Evolutionary conservation across 2,329 filamentous ascomycete species (phyloP), one percentile per base, ranked within the genome.

Genomic region (Colletotrichum abscissum): DNA sequence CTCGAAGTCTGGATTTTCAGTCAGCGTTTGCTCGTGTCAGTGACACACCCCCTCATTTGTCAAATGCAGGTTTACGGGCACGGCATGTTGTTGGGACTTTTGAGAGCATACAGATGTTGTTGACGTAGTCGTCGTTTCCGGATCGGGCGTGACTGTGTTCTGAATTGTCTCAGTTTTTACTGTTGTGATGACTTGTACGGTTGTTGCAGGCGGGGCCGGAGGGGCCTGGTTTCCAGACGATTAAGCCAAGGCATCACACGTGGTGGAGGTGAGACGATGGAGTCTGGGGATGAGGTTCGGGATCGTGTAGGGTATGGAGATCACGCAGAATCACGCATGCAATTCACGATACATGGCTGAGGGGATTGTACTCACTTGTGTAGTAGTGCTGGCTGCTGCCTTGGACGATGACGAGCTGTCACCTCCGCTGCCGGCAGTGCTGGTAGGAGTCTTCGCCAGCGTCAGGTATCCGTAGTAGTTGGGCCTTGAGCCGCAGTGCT

Each of bases 381-480:
- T 79, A 79, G 81, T 58, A 67, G 74, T 66, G 1, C 75, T 49
- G 11, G 72, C 68, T 67, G 77, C 74, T 62, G 75, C 28, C 24
- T 55, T 57, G 22, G 70, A 63, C 38, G 79, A 72, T 24, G 74
- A 72, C 24, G 74, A 73, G 56, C 63, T 73, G 63, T 19, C 76
- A 42, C 63, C 38, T 33, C 58, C 59, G 30, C 70, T 49, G 19
- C 57, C 68, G 6, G 72, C 72, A 8, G 92, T 94, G 52, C 92
- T 92, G 5, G 89, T 89, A 3, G 92, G 88, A 16, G 83, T 70
- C 35, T 83, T 84, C 66, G 79, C 80, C 16, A 93, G 81, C 28
- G 85, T 78, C 67, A 95, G 86, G 80, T 96, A 96, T 63, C 91
- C 92, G 78, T 85, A 96, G 4, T 91, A 78, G 59, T 60, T 71